These are phyloP conservation scores for Colletotrichum lini DNA, from an alignment of 2,329 filamentous ascomycete genomes.

Conservation along the genomic window DNA sequence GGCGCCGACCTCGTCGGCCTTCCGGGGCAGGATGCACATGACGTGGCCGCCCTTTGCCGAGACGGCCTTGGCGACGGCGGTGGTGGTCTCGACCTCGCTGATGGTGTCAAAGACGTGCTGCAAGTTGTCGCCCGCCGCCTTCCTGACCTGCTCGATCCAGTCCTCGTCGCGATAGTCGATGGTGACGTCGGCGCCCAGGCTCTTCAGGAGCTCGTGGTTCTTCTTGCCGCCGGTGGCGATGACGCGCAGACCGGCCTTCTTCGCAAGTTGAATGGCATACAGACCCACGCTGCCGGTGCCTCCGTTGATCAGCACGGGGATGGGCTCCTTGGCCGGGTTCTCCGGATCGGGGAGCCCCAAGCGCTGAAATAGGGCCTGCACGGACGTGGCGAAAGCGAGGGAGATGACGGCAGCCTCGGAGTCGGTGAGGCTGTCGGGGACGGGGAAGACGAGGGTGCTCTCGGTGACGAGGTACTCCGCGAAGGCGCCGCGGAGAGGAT, in stretches of 20 bases:
- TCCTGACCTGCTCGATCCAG: constrained; percentile 36
- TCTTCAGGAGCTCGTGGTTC: constrained; percentile 57
- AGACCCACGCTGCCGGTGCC: constrained; percentile 45
- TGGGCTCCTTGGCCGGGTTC: constrained; percentile 15
- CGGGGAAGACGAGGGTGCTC: constrained; percentile 35
- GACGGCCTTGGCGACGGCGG: constrained; percentile 47
- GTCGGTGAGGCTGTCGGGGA: constrained; percentile 23
- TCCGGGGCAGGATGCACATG: constrained; percentile 46
- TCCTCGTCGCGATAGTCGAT: constrained; percentile 60
- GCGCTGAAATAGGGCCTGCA: constrained; percentile 39
- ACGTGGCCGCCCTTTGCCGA: constrained; percentile 49
- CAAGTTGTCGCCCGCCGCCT: constrained; percentile 43
- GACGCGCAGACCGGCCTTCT: constrained; percentile 32
- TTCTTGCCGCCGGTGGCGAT: constrained; percentile 42
- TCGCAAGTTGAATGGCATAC: constrained; percentile 37
- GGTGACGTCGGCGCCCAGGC: constrained; percentile 60
- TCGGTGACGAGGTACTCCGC: constrained; percentile 40
- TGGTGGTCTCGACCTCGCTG: constrained; percentile 49
- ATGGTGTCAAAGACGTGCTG: constrained; percentile 50
- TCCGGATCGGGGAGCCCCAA: constrained; percentile 25
- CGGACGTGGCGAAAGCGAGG: constrained; percentile 31
- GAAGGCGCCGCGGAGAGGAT: constrained; percentile 39
- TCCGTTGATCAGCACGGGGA: constrained; percentile 47
- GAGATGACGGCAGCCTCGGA: constrained; percentile 31
- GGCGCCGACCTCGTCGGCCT: constrained; percentile 34